A percentile compares a stretch with the other conserved stretches of the same genome.
phyloP scores from a whole-genome alignment of 768 basidiomycete genomes.

The Auricularia sp. region DNA sequence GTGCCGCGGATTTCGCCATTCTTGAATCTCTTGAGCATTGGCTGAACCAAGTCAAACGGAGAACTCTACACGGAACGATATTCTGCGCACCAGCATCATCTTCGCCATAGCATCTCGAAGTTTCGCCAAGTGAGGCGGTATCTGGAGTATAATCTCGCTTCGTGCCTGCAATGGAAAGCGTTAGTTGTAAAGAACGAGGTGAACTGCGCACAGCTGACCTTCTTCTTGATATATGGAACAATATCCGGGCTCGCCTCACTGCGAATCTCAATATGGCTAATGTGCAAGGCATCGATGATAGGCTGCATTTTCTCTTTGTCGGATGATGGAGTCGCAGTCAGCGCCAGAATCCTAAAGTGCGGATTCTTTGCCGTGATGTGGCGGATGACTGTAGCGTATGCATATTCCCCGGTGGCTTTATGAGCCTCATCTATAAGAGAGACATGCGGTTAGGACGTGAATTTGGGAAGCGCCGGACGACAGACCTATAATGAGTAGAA shows the following conservation, averaged over 20 bases:
- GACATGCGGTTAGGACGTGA: not conserved
- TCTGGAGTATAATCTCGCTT: constrained; percentile 67
- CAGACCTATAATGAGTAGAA: constrained; percentile 81
- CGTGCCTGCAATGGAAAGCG: constrained; percentile 39
- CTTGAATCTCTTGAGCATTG: constrained; percentile 27
- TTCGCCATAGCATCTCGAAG: constrained; percentile 59
- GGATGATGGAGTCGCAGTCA: constrained; percentile 91
- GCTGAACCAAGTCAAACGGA: constrained; percentile 19
- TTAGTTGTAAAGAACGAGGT: constrained; percentile 5
- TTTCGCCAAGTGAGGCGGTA: constrained; percentile 55
- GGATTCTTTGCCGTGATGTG: constrained; percentile 92
- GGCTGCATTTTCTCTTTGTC: constrained; percentile 79
- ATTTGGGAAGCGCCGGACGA: not conserved
- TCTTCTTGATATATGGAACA: constrained; percentile 75
- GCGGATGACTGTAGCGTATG: constrained; percentile 82
- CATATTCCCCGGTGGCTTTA: constrained; percentile 85
- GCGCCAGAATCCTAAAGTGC: constrained; percentile 81
- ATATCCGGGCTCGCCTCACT: constrained; percentile 87
- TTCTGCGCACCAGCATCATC: constrained; percentile 58
- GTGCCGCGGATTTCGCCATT: constrained; percentile 35
- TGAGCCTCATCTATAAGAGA: constrained; percentile 77
- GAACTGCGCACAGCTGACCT: constrained; percentile 35
- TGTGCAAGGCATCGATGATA: constrained; percentile 88
- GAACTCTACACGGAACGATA: not conserved
- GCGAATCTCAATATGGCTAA: constrained; percentile 89